Conservation (phyloP, 805 yeast genomes). For the Saccharomycopsis amapae region DNA sequence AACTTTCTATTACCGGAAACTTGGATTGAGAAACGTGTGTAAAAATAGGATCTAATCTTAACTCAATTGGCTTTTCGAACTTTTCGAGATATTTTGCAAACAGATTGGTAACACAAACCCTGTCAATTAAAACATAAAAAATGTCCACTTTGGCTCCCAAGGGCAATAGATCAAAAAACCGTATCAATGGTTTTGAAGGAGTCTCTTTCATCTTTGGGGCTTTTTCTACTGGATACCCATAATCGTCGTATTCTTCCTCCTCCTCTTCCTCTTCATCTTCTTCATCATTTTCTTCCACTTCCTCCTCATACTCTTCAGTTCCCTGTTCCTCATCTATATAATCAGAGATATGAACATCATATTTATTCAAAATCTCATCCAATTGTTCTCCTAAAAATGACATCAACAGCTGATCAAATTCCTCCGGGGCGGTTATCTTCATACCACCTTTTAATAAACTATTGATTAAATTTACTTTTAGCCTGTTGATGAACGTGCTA, state of each 20-base stretch:
- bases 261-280: conserved; percentile 8
- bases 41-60: conserved; percentile 30
- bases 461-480: conserved; percentile 28
- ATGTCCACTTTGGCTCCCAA: conserved; percentile 44
- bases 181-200: background rate
- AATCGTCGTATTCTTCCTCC: conserved; percentile 3
- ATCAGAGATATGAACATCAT: conserved; percentile 16
- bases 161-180: conserved; percentile 33
- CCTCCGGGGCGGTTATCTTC: conserved; percentile 23
- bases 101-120: conserved; percentile 36
- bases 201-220: background rate
- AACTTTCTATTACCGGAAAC: conserved; percentile 21
- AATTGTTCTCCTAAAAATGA: conserved; percentile 15
- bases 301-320: conserved; percentile 2
- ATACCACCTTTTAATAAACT: conserved; percentile 27
- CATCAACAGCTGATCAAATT: conserved; percentile 26
- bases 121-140: conserved; percentile 37
- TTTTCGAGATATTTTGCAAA: conserved; percentile 44
- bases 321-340: conserved; percentile 6
- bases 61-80: conserved; percentile 27
- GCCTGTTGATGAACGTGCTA: conserved; percentile 35
- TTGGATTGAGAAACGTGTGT: conserved; percentile 16
- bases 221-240: background rate
- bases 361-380: conserved; percentile 3
- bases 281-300: conserved; percentile 22